These are phyloP conservation scores for Ceratocystis cubensis DNA, from an alignment of 2,329 filamentous ascomycete genomes.

Conservation along the genomic window DNA sequence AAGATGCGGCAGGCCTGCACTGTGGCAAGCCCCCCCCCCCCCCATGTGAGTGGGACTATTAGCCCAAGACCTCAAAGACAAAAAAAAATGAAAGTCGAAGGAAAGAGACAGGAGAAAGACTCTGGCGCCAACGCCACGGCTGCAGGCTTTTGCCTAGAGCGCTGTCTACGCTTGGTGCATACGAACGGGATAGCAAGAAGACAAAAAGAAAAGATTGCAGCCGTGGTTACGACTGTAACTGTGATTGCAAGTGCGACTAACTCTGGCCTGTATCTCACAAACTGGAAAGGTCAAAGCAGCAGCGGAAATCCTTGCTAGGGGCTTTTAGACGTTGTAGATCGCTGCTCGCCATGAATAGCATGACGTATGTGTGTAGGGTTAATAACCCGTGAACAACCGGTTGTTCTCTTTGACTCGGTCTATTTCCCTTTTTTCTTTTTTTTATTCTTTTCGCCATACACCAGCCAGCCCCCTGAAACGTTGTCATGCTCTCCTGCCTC, in stretches of 20 bases:
- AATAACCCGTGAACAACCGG: neutral
- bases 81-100: neutral
- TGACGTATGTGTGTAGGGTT: too few relatives aligned
- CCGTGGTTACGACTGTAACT: neutral
- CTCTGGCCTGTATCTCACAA: too few relatives aligned
- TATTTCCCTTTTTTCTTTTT: neutral
- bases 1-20: neutral
- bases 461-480: neutral
- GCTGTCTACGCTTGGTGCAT: neutral
- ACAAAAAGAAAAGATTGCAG: neutral
- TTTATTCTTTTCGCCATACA: neutral
- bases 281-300: neutral
- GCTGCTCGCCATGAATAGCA: neutral
- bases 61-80: neutral
- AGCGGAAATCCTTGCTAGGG: neutral
- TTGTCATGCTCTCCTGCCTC: too few relatives aligned
- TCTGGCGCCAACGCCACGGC: neutral
- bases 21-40: neutral
- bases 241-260: neutral
- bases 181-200: too few relatives aligned
- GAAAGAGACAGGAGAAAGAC: neutral
- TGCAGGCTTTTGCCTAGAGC: neutral
- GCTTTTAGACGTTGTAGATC: neutral
- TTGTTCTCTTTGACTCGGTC: neutral
- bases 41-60: neutral